Evolutionary conservation across 2,329 filamentous ascomycete genomes (phyloP).

Genomic region (Emydomyces testavorans): DNA sequence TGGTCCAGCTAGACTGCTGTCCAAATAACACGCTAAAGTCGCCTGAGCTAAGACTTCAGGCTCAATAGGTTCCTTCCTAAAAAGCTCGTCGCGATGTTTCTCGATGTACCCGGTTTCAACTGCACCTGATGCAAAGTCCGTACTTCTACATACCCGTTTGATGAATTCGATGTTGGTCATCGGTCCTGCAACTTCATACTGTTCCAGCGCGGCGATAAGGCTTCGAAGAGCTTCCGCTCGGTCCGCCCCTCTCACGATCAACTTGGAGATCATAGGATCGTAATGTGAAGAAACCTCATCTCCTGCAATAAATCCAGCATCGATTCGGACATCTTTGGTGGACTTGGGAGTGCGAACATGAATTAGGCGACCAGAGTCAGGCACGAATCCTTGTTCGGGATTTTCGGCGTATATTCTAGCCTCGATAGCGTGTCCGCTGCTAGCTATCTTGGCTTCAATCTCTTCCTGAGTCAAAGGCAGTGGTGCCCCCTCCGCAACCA

Average conservation of each 20-base stretch:
- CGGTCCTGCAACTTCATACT: constrained; percentile 86
- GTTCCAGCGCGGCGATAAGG: constrained; percentile 64
- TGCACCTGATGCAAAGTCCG: constrained; percentile 71
- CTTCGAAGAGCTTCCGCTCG: constrained; percentile 73
- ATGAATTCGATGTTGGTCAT: constrained; percentile 96
- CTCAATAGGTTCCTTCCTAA: constrained; percentile 49
- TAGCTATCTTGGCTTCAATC: constrained; percentile 57
- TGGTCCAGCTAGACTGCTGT: constrained; percentile 22
- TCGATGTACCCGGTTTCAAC: constrained; percentile 96
- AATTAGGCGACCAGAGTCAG: constrained; percentile 78
- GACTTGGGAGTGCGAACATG: constrained; percentile 64
- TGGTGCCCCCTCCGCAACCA: constrained; percentile 62
- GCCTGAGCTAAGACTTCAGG: constrained; percentile 78
- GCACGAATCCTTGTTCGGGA: constrained; percentile 80
- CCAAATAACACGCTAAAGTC: constrained; percentile 59
- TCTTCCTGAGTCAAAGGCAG: constrained; percentile 55
- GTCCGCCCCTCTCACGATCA: constrained; percentile 76
- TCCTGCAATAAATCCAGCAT: constrained; percentile 82
- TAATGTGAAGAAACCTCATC: constrained; percentile 91
- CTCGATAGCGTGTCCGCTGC: constrained; percentile 79
- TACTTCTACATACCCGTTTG: constrained; percentile 70
- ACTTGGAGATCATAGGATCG: constrained; percentile 97
- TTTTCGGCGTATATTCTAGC: constrained; percentile 95
- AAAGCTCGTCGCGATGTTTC: constrained; percentile 71
- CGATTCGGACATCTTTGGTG: constrained; percentile 68